Evolutionary conservation across 2,329 filamentous ascomycete genomes (phyloP), one percentile per base, ranked within the genome.

Genomic region (Trichophyton simii): DNA sequence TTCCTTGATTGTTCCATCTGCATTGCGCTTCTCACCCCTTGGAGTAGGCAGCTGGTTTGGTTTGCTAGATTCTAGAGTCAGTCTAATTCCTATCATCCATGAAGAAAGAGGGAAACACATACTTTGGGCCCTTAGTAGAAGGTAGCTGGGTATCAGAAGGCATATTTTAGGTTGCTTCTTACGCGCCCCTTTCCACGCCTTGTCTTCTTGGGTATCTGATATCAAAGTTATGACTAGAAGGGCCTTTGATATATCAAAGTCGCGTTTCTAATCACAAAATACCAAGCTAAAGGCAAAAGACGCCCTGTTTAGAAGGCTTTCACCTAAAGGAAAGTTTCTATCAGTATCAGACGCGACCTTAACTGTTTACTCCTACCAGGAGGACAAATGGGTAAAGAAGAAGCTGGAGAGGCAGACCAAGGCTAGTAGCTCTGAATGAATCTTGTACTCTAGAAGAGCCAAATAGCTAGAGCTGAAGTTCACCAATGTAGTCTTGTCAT

Each of bases 1-100:
- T 9, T 22, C 36, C 36, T 59, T 59, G 31, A 59, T 38, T 13
- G 44, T 50, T 38, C 58, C 58, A 59, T 59, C 58, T 38, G 44
- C 41, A 59, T 9, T 44, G 11, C 58, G 58, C 28, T 59, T 59
- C 3, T 46, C 58, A n/a, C 58, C 58, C 31, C 58, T 46, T 18
- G 22, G 57, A 8, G 34, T 36, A 3, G 3, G 13, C 34, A 13
- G 15, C 28, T 55, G 52, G n/a, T 34, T 25, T 18, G 31, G 13
- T 18, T 36, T 55, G 25, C 52, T 55, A 20, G 15, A 2, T 4
- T 55, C 4, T 55, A 20, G 31, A 31, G 28, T 55, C 20, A 55
- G 52, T 55, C 1, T 22, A n/a, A 6, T 9, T 7, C 8, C 15
- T n/a, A 7, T 2, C 8, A 25, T 9, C 28, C 1, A 9, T 55